Evolutionary conservation across 2,329 filamentous ascomycete genomes (phyloP).

Genomic region (Phialocephala sp.): DNA sequence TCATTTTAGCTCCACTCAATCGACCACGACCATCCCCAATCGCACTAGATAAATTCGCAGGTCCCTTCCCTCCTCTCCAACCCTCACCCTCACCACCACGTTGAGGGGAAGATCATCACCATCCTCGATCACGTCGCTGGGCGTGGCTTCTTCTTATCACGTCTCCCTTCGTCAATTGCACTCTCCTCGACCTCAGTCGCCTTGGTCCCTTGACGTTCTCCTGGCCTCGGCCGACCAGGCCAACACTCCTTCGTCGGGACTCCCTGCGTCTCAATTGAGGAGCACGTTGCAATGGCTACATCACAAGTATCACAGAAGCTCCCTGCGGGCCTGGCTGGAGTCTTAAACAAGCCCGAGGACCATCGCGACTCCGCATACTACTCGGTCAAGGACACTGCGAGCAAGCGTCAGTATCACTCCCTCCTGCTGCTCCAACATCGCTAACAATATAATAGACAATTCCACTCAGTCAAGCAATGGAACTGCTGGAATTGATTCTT

Average conservation of each 20-base stretch:
- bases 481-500: conserved; percentile 26
- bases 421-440: conserved; percentile 12
- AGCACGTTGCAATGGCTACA: conserved; percentile 8
- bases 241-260: background rate
- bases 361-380: conserved; percentile 59
- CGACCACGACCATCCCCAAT: conserved; percentile 11
- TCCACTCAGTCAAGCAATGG: conserved; percentile 34
- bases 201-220: background rate
- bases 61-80: conserved; percentile 8
- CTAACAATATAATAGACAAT: conserved; percentile 34
- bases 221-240: background rate
- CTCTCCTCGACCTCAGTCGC: background rate
- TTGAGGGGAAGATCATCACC: conserved; percentile 3
- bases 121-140: conserved; percentile 9
- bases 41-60: conserved; percentile 13
- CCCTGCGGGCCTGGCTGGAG: conserved; percentile 55
- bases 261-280: conserved; percentile 13
- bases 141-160: background rate
- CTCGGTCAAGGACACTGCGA: conserved; percentile 50
- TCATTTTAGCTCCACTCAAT: conserved; percentile 6
- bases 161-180: conserved; percentile 4
- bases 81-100: conserved; percentile 4
- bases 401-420: conserved; percentile 53
- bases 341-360: conserved; percentile 57
- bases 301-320: conserved; percentile 30